Conservation (phyloP, 495 filamentous ascomycete genomes). For the Pyronema domesticum region DNA sequence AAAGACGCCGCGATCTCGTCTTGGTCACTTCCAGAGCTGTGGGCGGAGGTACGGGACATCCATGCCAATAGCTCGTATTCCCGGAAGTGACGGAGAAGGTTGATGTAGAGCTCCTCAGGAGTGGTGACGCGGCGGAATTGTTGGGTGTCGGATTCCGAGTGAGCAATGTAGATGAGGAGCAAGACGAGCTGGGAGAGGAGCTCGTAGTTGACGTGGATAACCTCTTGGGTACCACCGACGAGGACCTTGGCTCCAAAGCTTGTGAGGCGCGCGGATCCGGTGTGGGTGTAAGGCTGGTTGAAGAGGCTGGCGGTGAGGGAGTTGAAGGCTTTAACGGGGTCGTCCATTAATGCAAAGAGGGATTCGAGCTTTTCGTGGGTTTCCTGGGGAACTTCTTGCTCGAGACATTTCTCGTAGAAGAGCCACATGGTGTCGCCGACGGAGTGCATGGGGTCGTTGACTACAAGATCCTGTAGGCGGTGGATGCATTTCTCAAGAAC, state of each 20-base stretch:
- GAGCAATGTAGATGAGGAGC: conserved; percentile 54
- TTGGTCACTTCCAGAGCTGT: conserved; percentile 10
- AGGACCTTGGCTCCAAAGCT: conserved; percentile 54
- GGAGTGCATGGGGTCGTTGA: conserved; percentile 18
- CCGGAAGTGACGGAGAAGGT: conserved; percentile 46
- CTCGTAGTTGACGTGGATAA: conserved; percentile 45
- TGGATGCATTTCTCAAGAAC: conserved; percentile 18
- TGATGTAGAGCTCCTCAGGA: conserved; percentile 45
- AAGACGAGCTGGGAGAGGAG: conserved; percentile 65
- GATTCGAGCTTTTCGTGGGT: conserved; percentile 21
- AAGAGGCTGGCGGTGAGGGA: conserved; percentile 17
- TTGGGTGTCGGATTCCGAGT: conserved; percentile 6
- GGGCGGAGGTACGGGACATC: conserved; percentile 45
- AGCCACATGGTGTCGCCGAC: conserved; percentile 18
- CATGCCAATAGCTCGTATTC: conserved; percentile 65
- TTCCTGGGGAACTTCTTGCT: conserved; percentile 12
- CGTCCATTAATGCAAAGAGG: conserved; percentile 11
- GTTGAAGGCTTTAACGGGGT: conserved; percentile 14
- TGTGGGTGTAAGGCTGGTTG: conserved; percentile 8
- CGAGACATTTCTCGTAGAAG: conserved; percentile 18
- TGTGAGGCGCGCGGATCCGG: conserved; percentile 29
- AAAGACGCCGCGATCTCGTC: conserved; percentile 18
- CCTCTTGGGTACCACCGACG: conserved; percentile 61
- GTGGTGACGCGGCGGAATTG: conserved; percentile 25
- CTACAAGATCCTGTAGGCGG: conserved; percentile 15